Percentiles rank a stretch among this genome's conserved stretches.
Evolutionary conservation across 176 grass and related monocot genomes (phyloP).

Genomic region (Raddia guianensis): DNA sequence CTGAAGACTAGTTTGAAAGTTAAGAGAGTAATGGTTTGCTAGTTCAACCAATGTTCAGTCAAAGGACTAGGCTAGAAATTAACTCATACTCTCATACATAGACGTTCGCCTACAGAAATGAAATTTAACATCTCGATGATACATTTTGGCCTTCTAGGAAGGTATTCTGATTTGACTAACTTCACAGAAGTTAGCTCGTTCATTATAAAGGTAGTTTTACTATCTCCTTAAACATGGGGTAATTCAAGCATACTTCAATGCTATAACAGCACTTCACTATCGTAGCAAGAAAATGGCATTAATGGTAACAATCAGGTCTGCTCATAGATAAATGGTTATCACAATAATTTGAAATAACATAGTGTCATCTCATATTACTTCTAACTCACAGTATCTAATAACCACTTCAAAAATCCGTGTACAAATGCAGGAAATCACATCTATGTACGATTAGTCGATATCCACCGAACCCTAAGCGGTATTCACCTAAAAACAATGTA

Average conservation of each 20-base stretch:
- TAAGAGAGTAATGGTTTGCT: background rate
- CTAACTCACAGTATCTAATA: background rate
- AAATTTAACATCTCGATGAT: background rate
- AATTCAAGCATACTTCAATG: background rate
- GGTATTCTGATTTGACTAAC: background rate
- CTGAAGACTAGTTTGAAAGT: background rate
- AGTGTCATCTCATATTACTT: background rate
- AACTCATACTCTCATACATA: background rate
- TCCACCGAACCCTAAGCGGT: too few species aligned
- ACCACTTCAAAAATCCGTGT: background rate
- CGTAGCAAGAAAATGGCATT: background rate
- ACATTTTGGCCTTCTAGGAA: background rate
- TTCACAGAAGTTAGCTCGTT: background rate
- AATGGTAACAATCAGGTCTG: background rate
- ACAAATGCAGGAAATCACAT: background rate
- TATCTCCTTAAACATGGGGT: background rate
- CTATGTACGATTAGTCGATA: background rate
- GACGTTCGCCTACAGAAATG: background rate
- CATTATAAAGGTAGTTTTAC: background rate
- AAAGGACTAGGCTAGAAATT: background rate
- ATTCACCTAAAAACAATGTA: conserved; percentile 14
- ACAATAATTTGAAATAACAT: background rate
- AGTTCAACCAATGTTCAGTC: background rate
- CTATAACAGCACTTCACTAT: background rate
- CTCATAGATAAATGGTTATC: background rate